A percentile compares a stretch with the other conserved stretches of the same genome.
Evolutionary conservation across 371 early-diverging fungal genomes (phyloP).

Genomic region (Basidiobolus meristosporus): DNA sequence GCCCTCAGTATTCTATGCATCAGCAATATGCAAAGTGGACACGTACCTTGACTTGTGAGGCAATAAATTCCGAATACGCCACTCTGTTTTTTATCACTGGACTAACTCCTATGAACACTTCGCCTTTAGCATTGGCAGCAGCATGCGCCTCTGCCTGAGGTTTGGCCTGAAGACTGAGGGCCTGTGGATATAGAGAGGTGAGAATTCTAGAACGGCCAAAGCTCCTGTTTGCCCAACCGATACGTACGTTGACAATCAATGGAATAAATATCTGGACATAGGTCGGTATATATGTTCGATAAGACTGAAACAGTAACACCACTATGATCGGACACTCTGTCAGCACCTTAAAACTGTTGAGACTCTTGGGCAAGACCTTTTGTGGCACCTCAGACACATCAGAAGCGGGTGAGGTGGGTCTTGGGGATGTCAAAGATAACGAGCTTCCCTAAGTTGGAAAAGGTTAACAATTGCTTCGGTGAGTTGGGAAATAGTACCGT

Average conservation of each 20-base stretch:
- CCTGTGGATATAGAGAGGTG: no score
- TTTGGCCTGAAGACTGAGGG: slow-evolving; percentile 49
- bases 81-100: slow-evolving; percentile 49
- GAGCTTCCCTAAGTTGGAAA: slow-evolving; percentile 20
- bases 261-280: neutral
- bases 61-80: slow-evolving; percentile 67
- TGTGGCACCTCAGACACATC: slow-evolving; percentile 27
- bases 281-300: neutral
- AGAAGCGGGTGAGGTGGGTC: slow-evolving; percentile 58
- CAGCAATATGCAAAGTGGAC: neutral
- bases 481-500: neutral
- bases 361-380: slow-evolving; percentile 48
- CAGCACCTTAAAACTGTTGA: slow-evolving; percentile 87
- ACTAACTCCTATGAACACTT: slow-evolving; percentile 63
- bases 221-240: no score
- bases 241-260: slow-evolving; percentile 16
- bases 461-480: neutral
- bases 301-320: slow-evolving; percentile 72
- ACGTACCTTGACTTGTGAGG: slow-evolving; percentile 72
- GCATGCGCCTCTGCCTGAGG: slow-evolving; percentile 57
- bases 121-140: slow-evolving; percentile 37
- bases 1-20: neutral
- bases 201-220: no score
- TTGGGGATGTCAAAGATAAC: slow-evolving; percentile 37
- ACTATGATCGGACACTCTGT: slow-evolving; percentile 95